Evolutionary conservation across 2,329 filamentous ascomycete genomes (phyloP), one percentile per base, ranked within the genome.

Genomic region (Apiospora kogelbergensis): DNA sequence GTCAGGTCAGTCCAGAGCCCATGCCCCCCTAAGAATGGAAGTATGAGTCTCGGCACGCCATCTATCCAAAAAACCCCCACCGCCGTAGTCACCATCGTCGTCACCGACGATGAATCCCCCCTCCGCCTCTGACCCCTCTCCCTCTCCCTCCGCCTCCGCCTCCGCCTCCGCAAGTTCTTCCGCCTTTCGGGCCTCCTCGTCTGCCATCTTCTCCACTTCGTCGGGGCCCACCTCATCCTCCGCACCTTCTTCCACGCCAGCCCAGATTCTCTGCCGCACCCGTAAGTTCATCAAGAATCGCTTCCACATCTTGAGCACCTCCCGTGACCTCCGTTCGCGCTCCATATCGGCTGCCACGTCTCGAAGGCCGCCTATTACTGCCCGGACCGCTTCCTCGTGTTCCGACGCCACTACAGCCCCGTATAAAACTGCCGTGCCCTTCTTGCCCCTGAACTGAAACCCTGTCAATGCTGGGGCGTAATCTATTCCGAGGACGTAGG

Each of bases 401-500:
- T 95, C 91, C 20, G 81, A 78, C 0, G 94, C 91, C 1, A 97
- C 89, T 0, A 99, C 89, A 0, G 91, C 87, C 1, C 96, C 96
- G 45, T 89, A 87, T 2, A 96, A 81, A 2, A 98, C 86, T 1
- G 96, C 94, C 2, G 94, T 98, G 20, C 95, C 95, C 68, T 93
- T 90, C 2, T 93, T 89, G 0, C 94, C 94, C 76, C 89, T 91
- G 81, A 98, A 99, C 45, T 91, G 86, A 76, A 98, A 99, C 0
- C 95, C 95, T 0, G 91, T 96, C 6, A 99, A 89, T 0, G 96
- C 96, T 41, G 95, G 93, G 2, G 93, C 93, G 78, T 92, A 97
- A 80, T 98, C 94, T 22, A 98, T 86, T 0, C 90, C 90, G 1
- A 98, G 80, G 1, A 95, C 81, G 68, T 87, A 89, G 0, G 94